Conservation (phyloP, 2,329 filamentous ascomycete species). For the Botrytis hyacinthi region DNA sequence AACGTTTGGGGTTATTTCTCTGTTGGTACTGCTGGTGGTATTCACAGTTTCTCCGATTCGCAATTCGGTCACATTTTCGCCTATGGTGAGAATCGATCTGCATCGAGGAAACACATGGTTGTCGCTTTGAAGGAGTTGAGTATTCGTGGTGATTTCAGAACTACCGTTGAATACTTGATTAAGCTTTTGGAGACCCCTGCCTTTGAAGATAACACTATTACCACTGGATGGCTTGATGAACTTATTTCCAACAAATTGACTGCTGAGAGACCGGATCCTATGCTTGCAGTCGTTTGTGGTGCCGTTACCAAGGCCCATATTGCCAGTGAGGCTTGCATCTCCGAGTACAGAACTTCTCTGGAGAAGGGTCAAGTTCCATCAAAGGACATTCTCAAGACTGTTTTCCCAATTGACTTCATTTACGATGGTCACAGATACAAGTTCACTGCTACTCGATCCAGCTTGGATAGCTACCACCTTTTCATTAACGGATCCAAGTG, state of each 20-base stretch:
- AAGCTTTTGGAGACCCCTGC: slow-evolving; percentile 97
- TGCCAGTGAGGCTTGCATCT: slow-evolving; percentile 84
- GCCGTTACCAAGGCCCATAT: slow-evolving; percentile 93
- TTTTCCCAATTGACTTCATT: slow-evolving; percentile 97
- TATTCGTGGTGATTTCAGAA: slow-evolving; percentile 98
- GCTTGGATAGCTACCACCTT: slow-evolving; percentile 89
- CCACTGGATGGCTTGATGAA: slow-evolving; percentile 97
- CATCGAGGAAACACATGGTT: slow-evolving; percentile 98
- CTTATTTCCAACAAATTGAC: slow-evolving; percentile 97
- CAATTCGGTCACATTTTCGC: slow-evolving; percentile 99
- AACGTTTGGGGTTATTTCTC: slow-evolving; percentile 99
- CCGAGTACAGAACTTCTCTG: slow-evolving; percentile 81
- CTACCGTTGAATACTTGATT: slow-evolving; percentile 97
- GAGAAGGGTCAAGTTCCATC: slow-evolving; percentile 97
- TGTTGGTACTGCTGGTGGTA: slow-evolving; percentile 91
- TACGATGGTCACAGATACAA: slow-evolving; percentile 97
- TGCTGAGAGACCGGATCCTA: slow-evolving; percentile 89
- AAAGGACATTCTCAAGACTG: slow-evolving; percentile 95
- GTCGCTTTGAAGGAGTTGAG: slow-evolving; percentile 97
- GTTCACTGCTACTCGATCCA: slow-evolving; percentile 93
- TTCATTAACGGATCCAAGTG: slow-evolving; percentile 99
- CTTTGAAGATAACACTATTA: slow-evolving; percentile 99
- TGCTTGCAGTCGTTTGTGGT: slow-evolving; percentile 92
- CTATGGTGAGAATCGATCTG: slow-evolving; percentile 94
- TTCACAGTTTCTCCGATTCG: slow-evolving; percentile 98